phyloP scores from a whole-genome alignment of 2,329 filamentous ascomycete genomes.

The Cladosporium sp. region DNA sequence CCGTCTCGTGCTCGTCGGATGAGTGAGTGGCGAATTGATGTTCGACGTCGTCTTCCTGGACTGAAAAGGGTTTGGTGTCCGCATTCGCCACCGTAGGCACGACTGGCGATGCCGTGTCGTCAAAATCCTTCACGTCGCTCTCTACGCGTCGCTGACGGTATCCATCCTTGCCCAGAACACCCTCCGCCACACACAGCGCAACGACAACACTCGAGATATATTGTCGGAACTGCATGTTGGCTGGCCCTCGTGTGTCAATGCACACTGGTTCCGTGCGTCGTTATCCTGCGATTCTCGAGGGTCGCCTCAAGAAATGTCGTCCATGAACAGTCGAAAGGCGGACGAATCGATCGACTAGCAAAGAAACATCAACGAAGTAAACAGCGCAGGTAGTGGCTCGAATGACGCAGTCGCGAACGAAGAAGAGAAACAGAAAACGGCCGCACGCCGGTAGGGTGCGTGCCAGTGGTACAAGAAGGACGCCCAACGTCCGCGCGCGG shows the following conservation, averaged over 20 bases:
- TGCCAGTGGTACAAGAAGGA: conserved; percentile 8
- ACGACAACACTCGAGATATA: conserved; percentile 2
- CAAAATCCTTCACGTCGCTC: neutral
- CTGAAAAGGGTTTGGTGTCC: too few relatives aligned
- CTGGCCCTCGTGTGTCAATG: neutral
- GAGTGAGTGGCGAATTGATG: neutral
- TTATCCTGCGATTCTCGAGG: neutral
- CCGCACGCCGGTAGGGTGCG: conserved; percentile 7
- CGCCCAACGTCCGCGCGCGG: conserved; percentile 7
- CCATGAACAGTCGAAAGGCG: conserved; percentile 1
- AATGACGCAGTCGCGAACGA: conserved; percentile 7
- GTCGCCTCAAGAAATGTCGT: neutral
- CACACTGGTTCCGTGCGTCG: neutral
- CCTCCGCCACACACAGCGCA: neutral
- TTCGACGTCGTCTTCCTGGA: too few relatives aligned
- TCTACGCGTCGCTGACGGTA: neutral
- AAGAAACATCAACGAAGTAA: neutral
- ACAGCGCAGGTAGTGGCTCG: neutral
- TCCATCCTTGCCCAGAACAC: neutral
- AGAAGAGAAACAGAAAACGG: conserved; percentile 11
- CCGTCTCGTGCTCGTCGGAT: neutral
- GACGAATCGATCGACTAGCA: neutral
- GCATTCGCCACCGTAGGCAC: too few relatives aligned
- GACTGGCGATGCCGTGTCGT: neutral
- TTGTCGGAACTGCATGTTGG: conserved; percentile 1